phyloP scores from a whole-genome alignment of 192 early-diverging fungal genomes.

The Coemansia umbellata region DNA sequence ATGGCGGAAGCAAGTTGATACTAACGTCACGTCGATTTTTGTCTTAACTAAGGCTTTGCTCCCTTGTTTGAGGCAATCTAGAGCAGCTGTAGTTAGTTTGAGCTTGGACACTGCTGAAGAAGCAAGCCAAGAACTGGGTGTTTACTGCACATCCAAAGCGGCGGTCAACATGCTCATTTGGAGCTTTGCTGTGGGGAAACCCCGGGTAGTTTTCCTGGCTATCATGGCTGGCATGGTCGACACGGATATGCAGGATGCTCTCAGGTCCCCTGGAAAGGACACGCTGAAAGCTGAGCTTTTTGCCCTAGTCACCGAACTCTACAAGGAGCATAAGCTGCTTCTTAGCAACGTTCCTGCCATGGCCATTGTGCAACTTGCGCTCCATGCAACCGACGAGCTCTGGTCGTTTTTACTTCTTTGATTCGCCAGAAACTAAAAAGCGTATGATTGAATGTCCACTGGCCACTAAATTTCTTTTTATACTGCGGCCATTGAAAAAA shows the following conservation, averaged over 20 bases:
- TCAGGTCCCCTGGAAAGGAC: slow-evolving; percentile 51
- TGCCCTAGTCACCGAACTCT: slow-evolving; percentile 54
- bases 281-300: slow-evolving; percentile 59
- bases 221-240: slow-evolving; percentile 84
- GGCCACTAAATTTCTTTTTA: neutral
- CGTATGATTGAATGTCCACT: neutral
- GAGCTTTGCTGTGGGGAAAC: slow-evolving; percentile 69
- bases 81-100: slow-evolving; percentile 66
- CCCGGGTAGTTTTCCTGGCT: slow-evolving; percentile 59
- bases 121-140: slow-evolving; percentile 66
- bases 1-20: slow-evolving; percentile 62
- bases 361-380: slow-evolving; percentile 66
- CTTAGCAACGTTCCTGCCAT: slow-evolving; percentile 61
- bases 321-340: slow-evolving; percentile 57
- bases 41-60: slow-evolving; percentile 60
- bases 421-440: slow-evolving; percentile 49
- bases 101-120: slow-evolving; percentile 74
- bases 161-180: slow-evolving; percentile 72
- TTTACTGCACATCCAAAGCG: slow-evolving; percentile 82
- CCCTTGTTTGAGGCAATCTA: slow-evolving; percentile 57
- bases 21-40: slow-evolving; percentile 73
- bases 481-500: neutral
- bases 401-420: slow-evolving; percentile 69
- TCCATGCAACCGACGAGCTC: slow-evolving; percentile 55
- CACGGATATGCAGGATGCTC: slow-evolving; percentile 77